Evolutionary conservation across 2,329 filamentous ascomycete species (phyloP).

Genomic region (Aureobasidium sp.): DNA sequence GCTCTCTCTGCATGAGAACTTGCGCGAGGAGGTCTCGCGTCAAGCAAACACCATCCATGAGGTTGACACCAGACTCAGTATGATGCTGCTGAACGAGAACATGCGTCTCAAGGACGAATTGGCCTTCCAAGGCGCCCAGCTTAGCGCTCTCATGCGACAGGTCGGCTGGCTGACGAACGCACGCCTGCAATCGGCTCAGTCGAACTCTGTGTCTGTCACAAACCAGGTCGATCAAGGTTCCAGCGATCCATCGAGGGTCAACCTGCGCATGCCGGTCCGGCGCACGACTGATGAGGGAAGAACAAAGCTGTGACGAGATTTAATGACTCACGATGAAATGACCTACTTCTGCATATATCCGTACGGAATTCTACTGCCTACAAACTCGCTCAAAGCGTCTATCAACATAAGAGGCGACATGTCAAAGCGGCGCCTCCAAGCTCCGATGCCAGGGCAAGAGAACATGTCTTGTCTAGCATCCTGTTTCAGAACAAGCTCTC

Average conservation of each 20-base stretch:
- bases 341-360: conserved; percentile 13
- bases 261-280: conserved; percentile 28
- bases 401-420: conserved; percentile 1
- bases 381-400: not conserved
- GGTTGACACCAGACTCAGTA: conserved; percentile 66
- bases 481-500: not conserved
- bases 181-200: conserved; percentile 50
- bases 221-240: conserved; percentile 14
- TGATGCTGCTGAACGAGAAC: conserved; percentile 70
- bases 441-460: conserved; percentile 2
- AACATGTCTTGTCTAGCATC: not conserved
- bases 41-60: conserved; percentile 62
- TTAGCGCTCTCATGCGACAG: conserved; percentile 66
- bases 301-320: conserved; percentile 36
- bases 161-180: conserved; percentile 69
- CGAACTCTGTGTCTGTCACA: conserved; percentile 22
- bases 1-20: conserved; percentile 65
- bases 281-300: conserved; percentile 39
- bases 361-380: not conserved
- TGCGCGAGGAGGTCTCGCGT: conserved; percentile 65
- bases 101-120: conserved; percentile 69
- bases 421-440: conserved; percentile 3
- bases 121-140: conserved; percentile 65
- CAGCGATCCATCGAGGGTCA: conserved; percentile 19
- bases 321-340: conserved; percentile 16